These are phyloP conservation scores for Coemansia sp. DNA, from an alignment of 192 early-diverging fungal genomes.

Conservation along the genomic window DNA sequence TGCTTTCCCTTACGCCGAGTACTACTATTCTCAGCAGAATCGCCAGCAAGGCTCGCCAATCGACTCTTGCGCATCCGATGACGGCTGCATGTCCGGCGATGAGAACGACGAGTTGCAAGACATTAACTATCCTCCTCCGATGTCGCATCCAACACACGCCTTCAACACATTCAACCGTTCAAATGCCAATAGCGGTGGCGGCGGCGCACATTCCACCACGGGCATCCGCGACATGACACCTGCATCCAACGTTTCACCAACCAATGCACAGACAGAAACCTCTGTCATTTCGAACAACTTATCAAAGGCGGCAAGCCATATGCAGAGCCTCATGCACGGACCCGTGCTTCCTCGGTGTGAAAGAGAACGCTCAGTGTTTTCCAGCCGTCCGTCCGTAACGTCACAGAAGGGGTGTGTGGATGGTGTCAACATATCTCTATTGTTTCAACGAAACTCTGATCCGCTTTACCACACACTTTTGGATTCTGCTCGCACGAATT, in stretches of 20 bases:
- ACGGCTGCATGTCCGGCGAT: not conserved
- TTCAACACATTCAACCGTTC: not conserved
- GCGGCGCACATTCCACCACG: not conserved
- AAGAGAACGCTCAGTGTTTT: conserved; percentile 15
- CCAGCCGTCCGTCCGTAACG: conserved; percentile 16
- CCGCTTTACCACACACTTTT: not conserved
- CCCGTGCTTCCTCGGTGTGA: conserved; percentile 34
- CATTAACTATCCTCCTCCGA: not conserved
- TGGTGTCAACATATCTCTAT: not conserved
- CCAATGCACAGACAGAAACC: conserved; percentile 12
- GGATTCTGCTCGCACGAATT: conserved; percentile 11
- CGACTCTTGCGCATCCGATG: conserved; percentile 31
- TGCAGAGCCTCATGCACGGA: conserved; percentile 27
- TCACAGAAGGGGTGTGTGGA: conserved; percentile 25
- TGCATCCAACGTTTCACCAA: conserved; percentile 14
- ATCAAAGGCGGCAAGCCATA: conserved; percentile 24
- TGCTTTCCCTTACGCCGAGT: conserved; percentile 22
- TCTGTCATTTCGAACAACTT: conserved; percentile 12
- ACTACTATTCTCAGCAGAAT: conserved; percentile 10
- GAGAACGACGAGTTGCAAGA: not conserved
- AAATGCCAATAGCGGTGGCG: not conserved
- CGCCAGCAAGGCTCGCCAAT: conserved; percentile 9
- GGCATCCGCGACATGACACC: not conserved
- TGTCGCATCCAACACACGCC: not conserved
- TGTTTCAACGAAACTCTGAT: conserved; percentile 10